phyloP scores from a whole-genome alignment of 1,284 basidiomycete species.

The Tilletiaria anomala region DNA sequence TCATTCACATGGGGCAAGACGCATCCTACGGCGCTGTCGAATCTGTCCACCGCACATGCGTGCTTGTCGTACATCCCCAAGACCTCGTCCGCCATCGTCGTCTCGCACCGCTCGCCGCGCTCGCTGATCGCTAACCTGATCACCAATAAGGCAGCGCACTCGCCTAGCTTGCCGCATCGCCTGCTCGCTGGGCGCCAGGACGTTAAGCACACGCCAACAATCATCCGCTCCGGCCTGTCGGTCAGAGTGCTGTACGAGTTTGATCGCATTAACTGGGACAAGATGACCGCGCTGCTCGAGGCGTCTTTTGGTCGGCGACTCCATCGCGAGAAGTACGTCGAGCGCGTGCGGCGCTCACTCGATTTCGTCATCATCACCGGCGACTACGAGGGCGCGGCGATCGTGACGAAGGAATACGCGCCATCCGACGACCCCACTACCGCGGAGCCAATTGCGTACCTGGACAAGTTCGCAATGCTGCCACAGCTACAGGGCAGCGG shows the following conservation, averaged over 20 bases:
- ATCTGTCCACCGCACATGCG: slow-evolving; percentile 69
- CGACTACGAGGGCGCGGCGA: slow-evolving; percentile 86
- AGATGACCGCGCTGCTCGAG: slow-evolving; percentile 69
- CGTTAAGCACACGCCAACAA: slow-evolving; percentile 77
- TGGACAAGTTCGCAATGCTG: slow-evolving; percentile 96
- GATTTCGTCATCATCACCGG: slow-evolving; percentile 92
- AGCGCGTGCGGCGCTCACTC: slow-evolving; percentile 57
- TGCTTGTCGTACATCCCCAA: slow-evolving; percentile 88
- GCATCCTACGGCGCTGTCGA: slow-evolving; percentile 73
- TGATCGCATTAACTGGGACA: slow-evolving; percentile 56
- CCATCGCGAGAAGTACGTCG: slow-evolving; percentile 61
- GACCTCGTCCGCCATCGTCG: slow-evolving; percentile 82
- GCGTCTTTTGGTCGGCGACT: slow-evolving; percentile 67
- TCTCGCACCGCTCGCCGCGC: slow-evolving; percentile 88
- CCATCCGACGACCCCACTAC: slow-evolving; percentile 13
- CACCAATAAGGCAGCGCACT: slow-evolving; percentile 93
- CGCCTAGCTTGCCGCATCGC: slow-evolving; percentile 83
- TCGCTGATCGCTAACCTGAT: slow-evolving; percentile 93
- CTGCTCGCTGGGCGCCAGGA: slow-evolving; percentile 72
- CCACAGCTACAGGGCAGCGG: slow-evolving; percentile 92
- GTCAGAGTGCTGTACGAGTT: slow-evolving; percentile 60
- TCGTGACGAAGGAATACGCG: slow-evolving; percentile 69
- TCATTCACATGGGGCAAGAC: slow-evolving; percentile 75
- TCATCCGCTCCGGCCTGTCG: slow-evolving; percentile 73
- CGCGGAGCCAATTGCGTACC: slow-evolving; percentile 56